Conservation (phyloP, 768 basidiomycete genomes). For the Butyriboletus loyo region DNA sequence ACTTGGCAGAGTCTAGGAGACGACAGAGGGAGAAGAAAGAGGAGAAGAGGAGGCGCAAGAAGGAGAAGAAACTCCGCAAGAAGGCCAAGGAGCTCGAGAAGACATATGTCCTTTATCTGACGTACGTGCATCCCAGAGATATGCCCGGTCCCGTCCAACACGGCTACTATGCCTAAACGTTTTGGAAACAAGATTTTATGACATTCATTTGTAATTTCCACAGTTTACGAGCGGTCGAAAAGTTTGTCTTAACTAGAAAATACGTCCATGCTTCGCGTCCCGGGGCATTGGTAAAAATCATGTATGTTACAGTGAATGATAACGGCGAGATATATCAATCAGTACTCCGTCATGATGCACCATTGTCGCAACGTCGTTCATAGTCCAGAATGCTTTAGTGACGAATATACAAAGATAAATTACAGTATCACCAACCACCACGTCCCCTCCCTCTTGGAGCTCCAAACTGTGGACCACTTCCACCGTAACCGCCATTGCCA, state of each 20-base stretch:
- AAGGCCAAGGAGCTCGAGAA: conserved; percentile 60
- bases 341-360: conserved; percentile 8
- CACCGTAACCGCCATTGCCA: conserved; percentile 27
- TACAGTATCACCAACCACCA: conserved; percentile 40
- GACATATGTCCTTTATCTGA: conserved; percentile 62
- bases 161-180: conserved; percentile 26
- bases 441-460: conserved; percentile 48
- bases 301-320: conserved; percentile 17
- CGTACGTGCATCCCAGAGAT: conserved; percentile 42
- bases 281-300: conserved; percentile 6
- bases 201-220: not conserved
- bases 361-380: not conserved
- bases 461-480: conserved; percentile 19
- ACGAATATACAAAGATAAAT: conserved; percentile 24
- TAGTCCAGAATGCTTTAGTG: conserved; percentile 8
- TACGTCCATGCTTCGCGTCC: not conserved
- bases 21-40: conserved; percentile 52
- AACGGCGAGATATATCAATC: conserved; percentile 2
- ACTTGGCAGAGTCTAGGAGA: conserved; percentile 50
- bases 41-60: conserved; percentile 59
- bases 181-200: not conserved
- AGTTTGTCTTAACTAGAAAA: not conserved
- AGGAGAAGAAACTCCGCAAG: conserved; percentile 60
- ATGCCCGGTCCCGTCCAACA: conserved; percentile 23
- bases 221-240: not conserved